Evolutionary conservation across 164 flowering plant species (phyloP), one percentile per base, ranked within the genome.

Genomic region (Piper betle): DNA sequence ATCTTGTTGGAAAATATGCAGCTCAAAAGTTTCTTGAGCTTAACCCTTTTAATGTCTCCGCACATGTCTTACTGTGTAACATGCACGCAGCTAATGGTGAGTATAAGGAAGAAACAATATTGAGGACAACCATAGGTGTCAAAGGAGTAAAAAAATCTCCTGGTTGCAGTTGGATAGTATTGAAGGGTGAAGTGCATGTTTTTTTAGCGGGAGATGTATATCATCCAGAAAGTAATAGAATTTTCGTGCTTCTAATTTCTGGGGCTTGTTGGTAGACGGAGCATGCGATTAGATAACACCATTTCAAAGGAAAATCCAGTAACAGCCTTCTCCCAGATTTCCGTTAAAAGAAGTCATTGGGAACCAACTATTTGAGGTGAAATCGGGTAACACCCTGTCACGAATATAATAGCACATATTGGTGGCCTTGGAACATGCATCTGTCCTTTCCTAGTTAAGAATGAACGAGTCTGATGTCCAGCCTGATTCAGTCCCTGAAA

Each of bases 101-200:
- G 61, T 71, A 64, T 52, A 9, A 33, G 15, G 78, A 81, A 58
- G 88, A 72, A 52, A 63, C 60, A 37, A 61, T 62, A 53, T 57
- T 82, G 63, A 79, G 90, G 53, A 76, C 68, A 66, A 78, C 67
- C 62, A 85, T 85, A 84, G 73, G 73, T 39, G 56, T 62, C 62
- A 85, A 80, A 69, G 80, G 87, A 37, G 75, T 80, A 67, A 78
- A 66, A 53, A 82, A 82, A 59, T 65, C 50, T 67, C 81, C 87
- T 61, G 90, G 90, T 4, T 81, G 79, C 66, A 84, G 90, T 68
- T 84, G 90, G 90, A 73, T 81, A 55, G 15, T 62, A 55, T 38
- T 74, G 53, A 70, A 68, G 63, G 84, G 81, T 4, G 62, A 20
- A 62, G 62, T 60, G 66, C 72, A 72, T 60, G 60, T 71, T 43